Evolutionary conservation across 148 eudicot genomes (phyloP).

Genomic region (Bassia scoparia): DNA sequence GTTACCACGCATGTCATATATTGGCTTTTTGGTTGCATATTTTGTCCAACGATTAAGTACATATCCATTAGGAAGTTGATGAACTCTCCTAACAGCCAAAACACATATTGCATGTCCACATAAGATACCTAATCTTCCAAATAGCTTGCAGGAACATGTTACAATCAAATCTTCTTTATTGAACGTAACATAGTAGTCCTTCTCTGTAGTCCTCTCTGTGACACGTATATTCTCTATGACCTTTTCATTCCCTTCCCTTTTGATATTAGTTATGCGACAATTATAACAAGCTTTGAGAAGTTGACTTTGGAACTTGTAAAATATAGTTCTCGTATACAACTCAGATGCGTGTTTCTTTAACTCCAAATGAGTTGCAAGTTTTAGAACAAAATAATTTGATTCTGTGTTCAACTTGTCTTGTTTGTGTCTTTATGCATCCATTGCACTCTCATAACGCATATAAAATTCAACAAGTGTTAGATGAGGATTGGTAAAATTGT

Average conservation of each 20-base stretch:
- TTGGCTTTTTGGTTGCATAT: background rate
- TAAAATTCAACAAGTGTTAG: conserved; percentile 4
- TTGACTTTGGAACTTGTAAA: background rate
- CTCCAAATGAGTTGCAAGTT: background rate
- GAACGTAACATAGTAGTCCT: background rate
- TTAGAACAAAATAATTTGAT: background rate
- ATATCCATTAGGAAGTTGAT: background rate
- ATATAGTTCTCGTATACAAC: background rate
- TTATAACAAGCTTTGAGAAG: background rate
- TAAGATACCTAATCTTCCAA: background rate
- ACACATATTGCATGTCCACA: background rate
- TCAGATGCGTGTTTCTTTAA: background rate
- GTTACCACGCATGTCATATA: background rate
- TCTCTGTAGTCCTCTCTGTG: background rate
- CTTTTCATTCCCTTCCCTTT: background rate
- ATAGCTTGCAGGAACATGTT: background rate
- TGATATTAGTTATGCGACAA: background rate
- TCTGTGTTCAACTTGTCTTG: background rate
- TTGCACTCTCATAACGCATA: conserved; percentile 8
- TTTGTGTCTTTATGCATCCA: conserved; percentile 7
- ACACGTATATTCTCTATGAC: background rate
- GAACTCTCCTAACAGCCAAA: background rate
- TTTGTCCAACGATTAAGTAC: background rate
- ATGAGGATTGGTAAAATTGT: background rate
- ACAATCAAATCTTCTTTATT: background rate